Percentiles rank a stretch among this genome's conserved stretches.
phyloP scores from a whole-genome alignment of 2,329 filamentous ascomycete species.

The Nemania sp. region DNA sequence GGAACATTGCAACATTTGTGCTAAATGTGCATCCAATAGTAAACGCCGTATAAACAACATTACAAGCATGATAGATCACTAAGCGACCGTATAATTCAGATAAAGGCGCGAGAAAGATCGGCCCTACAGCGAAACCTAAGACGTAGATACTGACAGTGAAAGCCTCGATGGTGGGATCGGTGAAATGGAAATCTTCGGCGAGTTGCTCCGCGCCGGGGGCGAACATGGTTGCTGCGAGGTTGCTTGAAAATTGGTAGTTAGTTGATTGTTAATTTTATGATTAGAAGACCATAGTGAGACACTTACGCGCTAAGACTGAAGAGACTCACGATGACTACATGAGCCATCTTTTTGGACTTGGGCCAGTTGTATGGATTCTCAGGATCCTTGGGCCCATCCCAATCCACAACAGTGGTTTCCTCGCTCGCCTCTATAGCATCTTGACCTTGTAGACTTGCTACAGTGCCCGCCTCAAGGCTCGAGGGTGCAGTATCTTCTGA shows the following conservation, averaged over 20 bases:
- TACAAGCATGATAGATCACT: constrained; percentile 50
- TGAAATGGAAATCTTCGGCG: constrained; percentile 20
- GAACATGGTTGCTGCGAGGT: constrained; percentile 30
- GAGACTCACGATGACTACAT: constrained; percentile 15
- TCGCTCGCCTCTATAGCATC: neutral
- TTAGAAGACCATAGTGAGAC: neutral
- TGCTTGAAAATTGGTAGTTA: constrained; percentile 12
- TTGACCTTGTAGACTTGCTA: neutral
- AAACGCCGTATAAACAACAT: constrained; percentile 50
- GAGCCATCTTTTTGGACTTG: constrained; percentile 6
- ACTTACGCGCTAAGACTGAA: constrained; percentile 23
- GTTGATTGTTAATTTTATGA: neutral
- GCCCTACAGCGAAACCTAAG: constrained; percentile 50
- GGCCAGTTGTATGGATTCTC: constrained; percentile 25
- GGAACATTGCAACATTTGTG: constrained; percentile 48
- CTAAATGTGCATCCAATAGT: constrained; percentile 50
- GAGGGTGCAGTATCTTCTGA: neutral
- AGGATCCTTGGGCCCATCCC: constrained; percentile 23
- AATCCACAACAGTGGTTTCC: constrained; percentile 14
- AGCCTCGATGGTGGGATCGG: constrained; percentile 1
- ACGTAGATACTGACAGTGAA: constrained; percentile 39
- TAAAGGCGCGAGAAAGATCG: constrained; percentile 57
- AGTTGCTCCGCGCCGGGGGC: constrained; percentile 26
- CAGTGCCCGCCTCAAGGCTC: neutral
- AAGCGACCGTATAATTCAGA: constrained; percentile 56